A percentile compares a stretch with the other conserved stretches of the same genome.
Evolutionary conservation across 495 filamentous ascomycete species (phyloP).

Genomic region (Xylaria bambusicola): DNA sequence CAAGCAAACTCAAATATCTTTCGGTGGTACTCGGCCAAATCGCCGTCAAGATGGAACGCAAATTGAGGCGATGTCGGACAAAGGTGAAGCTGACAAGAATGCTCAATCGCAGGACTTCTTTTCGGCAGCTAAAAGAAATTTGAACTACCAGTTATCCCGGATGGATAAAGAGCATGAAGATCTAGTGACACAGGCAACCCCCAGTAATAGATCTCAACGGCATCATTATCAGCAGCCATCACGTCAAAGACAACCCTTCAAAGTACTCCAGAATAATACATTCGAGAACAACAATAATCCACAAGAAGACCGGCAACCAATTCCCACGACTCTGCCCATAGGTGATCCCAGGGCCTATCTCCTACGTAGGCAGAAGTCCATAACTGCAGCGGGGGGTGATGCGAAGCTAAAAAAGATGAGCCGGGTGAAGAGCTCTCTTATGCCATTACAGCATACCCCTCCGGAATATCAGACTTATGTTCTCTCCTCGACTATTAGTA

Average conservation of each 20-base stretch:
- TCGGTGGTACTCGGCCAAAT: constrained; percentile 3
- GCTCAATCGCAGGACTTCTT: constrained; percentile 4
- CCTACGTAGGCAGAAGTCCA: constrained; percentile 42
- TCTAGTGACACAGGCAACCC: constrained; percentile 8
- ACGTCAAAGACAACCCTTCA: neutral
- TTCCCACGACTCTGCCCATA: constrained; percentile 32
- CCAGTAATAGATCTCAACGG: neutral
- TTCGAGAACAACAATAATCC: constrained; percentile 2
- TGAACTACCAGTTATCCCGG: constrained; percentile 20
- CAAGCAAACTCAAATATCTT: constrained; percentile 30
- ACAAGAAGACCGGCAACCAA: constrained; percentile 22
- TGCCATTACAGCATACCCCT: constrained; percentile 47
- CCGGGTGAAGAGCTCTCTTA: constrained; percentile 44
- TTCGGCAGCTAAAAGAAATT: constrained; percentile 10
- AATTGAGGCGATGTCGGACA: neutral
- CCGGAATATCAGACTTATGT: constrained; percentile 29
- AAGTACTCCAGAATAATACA: neutral
- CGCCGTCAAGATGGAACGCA: neutral
- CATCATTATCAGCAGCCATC: neutral
- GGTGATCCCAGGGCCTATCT: constrained; percentile 45
- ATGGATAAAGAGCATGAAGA: constrained; percentile 34
- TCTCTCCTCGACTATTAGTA: constrained; percentile 25
- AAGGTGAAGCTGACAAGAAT: neutral
- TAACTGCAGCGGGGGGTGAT: constrained; percentile 20
- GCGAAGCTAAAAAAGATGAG: constrained; percentile 30